Conservation (phyloP, 2,329 filamentous ascomycete genomes). For the Ophidiomyces ophidiicola region DNA sequence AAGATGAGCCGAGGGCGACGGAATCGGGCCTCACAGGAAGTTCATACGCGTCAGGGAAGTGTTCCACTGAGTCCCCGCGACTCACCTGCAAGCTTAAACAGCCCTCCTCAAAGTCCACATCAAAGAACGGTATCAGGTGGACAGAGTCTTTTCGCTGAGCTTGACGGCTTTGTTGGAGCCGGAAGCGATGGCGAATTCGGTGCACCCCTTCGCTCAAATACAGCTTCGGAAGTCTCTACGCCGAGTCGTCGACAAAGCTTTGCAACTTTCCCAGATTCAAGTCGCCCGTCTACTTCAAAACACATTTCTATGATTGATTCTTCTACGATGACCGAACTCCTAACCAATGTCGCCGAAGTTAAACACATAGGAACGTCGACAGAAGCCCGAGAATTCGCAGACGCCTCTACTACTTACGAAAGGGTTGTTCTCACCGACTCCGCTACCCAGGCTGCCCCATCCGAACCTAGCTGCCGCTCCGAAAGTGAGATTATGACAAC, state of each 20-base stretch:
- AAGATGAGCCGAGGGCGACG: slow-evolving; percentile 56
- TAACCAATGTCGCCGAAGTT: background rate
- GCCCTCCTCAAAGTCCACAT: slow-evolving; percentile 23
- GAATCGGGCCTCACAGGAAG: slow-evolving; percentile 40
- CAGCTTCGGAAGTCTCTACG: slow-evolving; percentile 29
- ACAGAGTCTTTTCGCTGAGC: slow-evolving; percentile 82
- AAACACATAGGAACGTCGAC: slow-evolving; percentile 7
- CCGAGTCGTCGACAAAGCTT: slow-evolving; percentile 24
- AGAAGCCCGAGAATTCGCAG: background rate
- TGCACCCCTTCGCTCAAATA: slow-evolving; percentile 26
- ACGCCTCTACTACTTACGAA: slow-evolving; percentile 9
- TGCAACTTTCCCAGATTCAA: slow-evolving; percentile 23
- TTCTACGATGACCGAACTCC: slow-evolving; percentile 49
- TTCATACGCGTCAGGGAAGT: slow-evolving; percentile 30
- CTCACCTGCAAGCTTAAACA: slow-evolving; percentile 41
- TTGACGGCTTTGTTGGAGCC: slow-evolving; percentile 59
- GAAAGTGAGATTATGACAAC: slow-evolving; percentile 20
- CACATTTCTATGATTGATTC: slow-evolving; percentile 45
- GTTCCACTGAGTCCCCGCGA: slow-evolving; percentile 35
- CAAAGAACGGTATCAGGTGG: slow-evolving; percentile 40
- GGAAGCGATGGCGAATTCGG: slow-evolving; percentile 58
- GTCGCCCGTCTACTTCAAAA: slow-evolving; percentile 19
- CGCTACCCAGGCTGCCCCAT: slow-evolving; percentile 34
- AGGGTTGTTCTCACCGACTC: slow-evolving; percentile 24
- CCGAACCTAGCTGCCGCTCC: slow-evolving; percentile 18